These are phyloP conservation scores for Lactarius sp. DNA, from an alignment of 768 basidiomycete species.

Conservation along the genomic window DNA sequence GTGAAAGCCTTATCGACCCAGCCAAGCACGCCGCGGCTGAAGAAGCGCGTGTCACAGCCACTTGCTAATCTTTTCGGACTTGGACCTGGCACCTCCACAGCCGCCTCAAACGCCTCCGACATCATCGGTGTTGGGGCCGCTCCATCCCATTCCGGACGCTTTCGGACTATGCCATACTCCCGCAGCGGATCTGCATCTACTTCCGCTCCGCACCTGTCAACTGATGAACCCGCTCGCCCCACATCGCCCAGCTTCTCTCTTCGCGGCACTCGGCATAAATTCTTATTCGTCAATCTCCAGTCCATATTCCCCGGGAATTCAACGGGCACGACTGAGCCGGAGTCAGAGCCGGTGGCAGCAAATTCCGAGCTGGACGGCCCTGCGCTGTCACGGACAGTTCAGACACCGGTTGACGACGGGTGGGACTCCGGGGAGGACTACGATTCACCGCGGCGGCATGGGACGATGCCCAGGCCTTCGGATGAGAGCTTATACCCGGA, in stretches of 20 bases:
- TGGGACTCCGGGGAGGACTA: slow-evolving; percentile 22
- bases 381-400: neutral
- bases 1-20: slow-evolving; percentile 22
- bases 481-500: neutral
- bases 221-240: slow-evolving; percentile 11
- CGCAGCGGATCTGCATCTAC: slow-evolving; percentile 11
- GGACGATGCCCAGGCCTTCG: neutral
- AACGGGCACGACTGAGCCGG: slow-evolving; percentile 4
- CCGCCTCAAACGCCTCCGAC: neutral
- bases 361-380: slow-evolving; percentile 2
- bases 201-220: slow-evolving; percentile 16
- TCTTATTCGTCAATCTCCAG: slow-evolving; percentile 35
- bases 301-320: slow-evolving; percentile 29
- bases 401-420: slow-evolving; percentile 14
- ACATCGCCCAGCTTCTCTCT: slow-evolving; percentile 28
- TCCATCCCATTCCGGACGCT: neutral
- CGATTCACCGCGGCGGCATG: slow-evolving; percentile 18
- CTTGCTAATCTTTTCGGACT: slow-evolving; percentile 32
- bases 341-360: slow-evolving; percentile 4
- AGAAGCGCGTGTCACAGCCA: slow-evolving; percentile 28
- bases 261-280: slow-evolving; percentile 30
- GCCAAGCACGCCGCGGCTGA: slow-evolving; percentile 26
- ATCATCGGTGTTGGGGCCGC: neutral
- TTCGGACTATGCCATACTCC: slow-evolving; percentile 17
- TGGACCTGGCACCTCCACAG: slow-evolving; percentile 17